Evolutionary conservation across 148 eudicot species (phyloP).

Genomic region (Camellia lanceoleosa): DNA sequence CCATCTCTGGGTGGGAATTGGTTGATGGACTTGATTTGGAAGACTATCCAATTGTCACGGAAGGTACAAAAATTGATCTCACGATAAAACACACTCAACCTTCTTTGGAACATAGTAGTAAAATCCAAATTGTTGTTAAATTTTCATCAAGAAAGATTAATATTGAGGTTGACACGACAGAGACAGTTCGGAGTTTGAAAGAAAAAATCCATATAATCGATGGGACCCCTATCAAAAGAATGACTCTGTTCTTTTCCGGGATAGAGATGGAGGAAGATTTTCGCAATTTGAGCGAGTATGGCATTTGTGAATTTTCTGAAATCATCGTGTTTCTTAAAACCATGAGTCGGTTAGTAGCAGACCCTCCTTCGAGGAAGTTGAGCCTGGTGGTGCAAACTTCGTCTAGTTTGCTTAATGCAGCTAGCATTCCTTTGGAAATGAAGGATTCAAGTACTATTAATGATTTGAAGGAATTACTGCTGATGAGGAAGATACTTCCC

Average conservation of each 20-base stretch:
- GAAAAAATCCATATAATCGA: constrained; percentile 90
- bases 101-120: constrained; percentile 11
- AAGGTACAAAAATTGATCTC: constrained; percentile 67
- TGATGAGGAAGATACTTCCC: constrained; percentile 50
- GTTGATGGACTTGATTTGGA: constrained; percentile 73
- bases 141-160: constrained; percentile 51
- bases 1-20: constrained; percentile 59
- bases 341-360: constrained; percentile 43
- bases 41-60: constrained; percentile 73
- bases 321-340: constrained; percentile 54
- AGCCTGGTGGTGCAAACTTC: constrained; percentile 76
- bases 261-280: constrained; percentile 71
- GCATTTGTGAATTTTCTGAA: constrained; percentile 50
- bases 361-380: constrained; percentile 56
- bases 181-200: constrained; percentile 76
- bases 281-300: constrained; percentile 56
- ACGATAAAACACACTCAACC: constrained; percentile 23
- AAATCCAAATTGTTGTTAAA: constrained; percentile 47
- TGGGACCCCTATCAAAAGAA: constrained; percentile 76
- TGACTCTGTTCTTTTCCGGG: constrained; percentile 56
- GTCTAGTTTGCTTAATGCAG: constrained; percentile 55
- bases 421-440: constrained; percentile 71
- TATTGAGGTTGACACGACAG: constrained; percentile 61
- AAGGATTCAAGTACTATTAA: constrained; percentile 55
- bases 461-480: constrained; percentile 48